Conservation (phyloP, 176 grass and related monocot genomes). For the Hordeum marinum region DNA sequence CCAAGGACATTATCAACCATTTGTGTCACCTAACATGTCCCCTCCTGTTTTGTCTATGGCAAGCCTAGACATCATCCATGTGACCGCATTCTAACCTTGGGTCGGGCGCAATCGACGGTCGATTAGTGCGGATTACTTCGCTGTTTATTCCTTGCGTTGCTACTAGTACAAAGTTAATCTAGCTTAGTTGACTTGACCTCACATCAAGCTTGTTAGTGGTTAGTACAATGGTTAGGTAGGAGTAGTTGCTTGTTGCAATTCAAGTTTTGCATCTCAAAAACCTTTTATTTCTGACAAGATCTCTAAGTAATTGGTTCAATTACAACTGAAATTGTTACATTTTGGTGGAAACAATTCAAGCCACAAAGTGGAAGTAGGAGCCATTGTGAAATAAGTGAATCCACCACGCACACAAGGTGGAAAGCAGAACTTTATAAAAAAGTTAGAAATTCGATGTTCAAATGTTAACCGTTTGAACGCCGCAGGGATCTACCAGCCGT, state of each 20-base stretch:
- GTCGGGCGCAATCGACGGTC: not conserved
- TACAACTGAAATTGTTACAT: not conserved
- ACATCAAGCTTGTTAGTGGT: slow-evolving; percentile 4
- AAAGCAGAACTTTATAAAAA: not conserved
- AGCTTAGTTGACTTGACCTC: slow-evolving; percentile 27
- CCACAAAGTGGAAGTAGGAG: not conserved
- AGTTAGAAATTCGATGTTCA: not conserved
- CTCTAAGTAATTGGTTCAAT: not conserved
- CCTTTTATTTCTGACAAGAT: not conserved
- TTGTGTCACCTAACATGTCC: slow-evolving; percentile 61
- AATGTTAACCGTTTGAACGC: slow-evolving; percentile 7
- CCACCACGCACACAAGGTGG: not conserved
- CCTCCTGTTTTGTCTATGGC: slow-evolving; percentile 29
- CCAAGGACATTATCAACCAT: slow-evolving; percentile 55
- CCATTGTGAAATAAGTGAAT: slow-evolving; percentile 7
- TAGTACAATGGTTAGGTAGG: not conserved
- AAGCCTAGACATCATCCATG: slow-evolving; percentile 40
- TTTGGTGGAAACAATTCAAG: not conserved
- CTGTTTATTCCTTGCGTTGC: not conserved
- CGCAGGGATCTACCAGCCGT: slow-evolving; percentile 22
- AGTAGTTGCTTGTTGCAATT: not conserved
- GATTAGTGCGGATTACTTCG: not conserved
- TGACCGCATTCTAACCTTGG: slow-evolving; percentile 51
- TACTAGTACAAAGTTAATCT: slow-evolving; percentile 10
- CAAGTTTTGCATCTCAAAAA: not conserved